Evolutionary conservation across 2,329 filamentous ascomycete genomes (phyloP), one percentile per base, ranked within the genome.

Genomic region (Coniochaeta sp.): DNA sequence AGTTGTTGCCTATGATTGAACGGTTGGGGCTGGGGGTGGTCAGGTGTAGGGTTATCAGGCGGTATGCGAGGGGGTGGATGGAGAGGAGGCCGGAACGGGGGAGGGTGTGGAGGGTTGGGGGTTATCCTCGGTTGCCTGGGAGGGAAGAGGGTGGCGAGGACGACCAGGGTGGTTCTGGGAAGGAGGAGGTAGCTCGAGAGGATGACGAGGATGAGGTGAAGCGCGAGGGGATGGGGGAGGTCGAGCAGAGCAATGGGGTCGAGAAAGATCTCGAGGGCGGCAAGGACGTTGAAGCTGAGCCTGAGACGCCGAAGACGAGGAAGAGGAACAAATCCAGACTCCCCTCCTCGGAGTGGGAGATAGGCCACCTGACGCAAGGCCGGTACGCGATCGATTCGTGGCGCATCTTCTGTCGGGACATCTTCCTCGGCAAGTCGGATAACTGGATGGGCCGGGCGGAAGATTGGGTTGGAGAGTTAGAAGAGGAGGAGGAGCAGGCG

Each of bases 321-420:
- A 38, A 5, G 50, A 26, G n/a, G 70, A 71, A 33, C 63, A 71
- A 35, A 63, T 60, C 38, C 4, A 24, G 14, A 30, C 22, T 35
- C 18, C 26, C 26, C 16, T 22, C 47, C 16, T 72, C 75, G 10
- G 78, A 80, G 0, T 95, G 90, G 84, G 91, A 96, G 62, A 87
- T 96, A 54, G 90, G 86, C 0, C 89, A 95, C 65, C 72, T 96
- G 52, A 91, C 89, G 0, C 84, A 89, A 51, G 89, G 91, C 14
- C 76, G 82, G 1, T 96, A 96, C 66, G 87, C 89, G 0, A 74
- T 92, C 48, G 91, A 96, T 67, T 91, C 87, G 63, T 96, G 90
- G 88, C 82, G 91, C 3, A 96, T 96, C 56, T 96, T 96, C 67
- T 96, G 90, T 65, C 82, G 91, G 1, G 91, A 96, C 64, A 74